These are phyloP conservation scores for Imleria badia DNA, from an alignment of 768 basidiomycete species.

Conservation along the genomic window DNA sequence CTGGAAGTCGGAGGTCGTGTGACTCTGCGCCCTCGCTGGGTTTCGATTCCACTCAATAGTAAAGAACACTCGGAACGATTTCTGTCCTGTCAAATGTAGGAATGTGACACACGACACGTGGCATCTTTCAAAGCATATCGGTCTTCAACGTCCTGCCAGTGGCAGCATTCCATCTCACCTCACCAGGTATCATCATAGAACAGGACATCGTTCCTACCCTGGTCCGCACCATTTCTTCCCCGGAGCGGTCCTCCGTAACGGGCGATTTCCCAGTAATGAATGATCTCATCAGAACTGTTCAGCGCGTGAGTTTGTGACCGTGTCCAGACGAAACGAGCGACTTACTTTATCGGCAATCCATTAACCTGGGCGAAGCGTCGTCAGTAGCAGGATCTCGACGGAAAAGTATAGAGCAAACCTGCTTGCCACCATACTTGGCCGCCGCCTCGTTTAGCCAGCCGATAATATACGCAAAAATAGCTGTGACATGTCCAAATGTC, in stretches of 20 bases:
- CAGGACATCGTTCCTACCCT: not conserved
- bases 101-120: no score
- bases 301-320: not conserved
- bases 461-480: not conserved
- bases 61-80: no score
- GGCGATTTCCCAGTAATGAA: not conserved
- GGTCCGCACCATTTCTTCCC: not conserved
- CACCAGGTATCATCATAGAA: constrained; percentile 1
- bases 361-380: not conserved
- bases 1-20: constrained; percentile 6
- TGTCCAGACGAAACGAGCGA: not conserved
- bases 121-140: no score
- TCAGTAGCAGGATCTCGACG: not conserved
- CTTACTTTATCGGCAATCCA: not conserved
- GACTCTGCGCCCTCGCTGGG: not conserved
- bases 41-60: no score
- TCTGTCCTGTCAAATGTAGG: no score
- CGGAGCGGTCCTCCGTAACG: not conserved
- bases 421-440: constrained; percentile 6
- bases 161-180: no score
- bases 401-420: constrained; percentile 3
- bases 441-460: constrained; percentile 13
- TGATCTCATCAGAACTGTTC: not conserved
- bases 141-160: no score
- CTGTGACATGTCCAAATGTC: not conserved